phyloP scores from a whole-genome alignment of 768 basidiomycete species.

The Pleurotus eryngii region DNA sequence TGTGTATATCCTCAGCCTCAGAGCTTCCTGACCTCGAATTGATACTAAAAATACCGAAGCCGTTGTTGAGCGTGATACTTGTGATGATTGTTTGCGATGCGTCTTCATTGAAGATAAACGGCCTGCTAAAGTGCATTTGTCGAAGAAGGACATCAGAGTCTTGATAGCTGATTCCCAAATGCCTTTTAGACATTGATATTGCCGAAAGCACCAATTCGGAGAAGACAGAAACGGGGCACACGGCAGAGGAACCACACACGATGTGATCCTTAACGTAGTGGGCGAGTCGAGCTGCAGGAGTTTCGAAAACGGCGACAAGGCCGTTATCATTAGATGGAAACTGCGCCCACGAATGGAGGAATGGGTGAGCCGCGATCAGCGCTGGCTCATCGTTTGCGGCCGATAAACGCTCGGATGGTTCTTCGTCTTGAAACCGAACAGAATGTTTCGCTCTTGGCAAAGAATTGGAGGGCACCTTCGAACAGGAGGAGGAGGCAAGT shows the following conservation, averaged over 20 bases:
- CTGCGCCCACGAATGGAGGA: not conserved
- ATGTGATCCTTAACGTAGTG: not conserved
- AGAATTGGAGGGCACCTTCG: not conserved
- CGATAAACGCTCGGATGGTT: not conserved
- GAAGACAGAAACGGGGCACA: not conserved
- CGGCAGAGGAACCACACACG: not conserved
- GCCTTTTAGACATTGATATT: not conserved
- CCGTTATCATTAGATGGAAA: not conserved
- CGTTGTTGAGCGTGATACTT: not conserved
- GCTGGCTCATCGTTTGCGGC: not conserved
- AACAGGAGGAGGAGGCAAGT: not conserved
- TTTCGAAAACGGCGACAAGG: not conserved
- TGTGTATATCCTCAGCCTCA: not conserved
- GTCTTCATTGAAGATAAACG: not conserved
- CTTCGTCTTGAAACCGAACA: not conserved
- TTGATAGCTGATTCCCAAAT: not conserved
- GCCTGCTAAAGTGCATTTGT: not conserved
- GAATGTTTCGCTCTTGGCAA: not conserved
- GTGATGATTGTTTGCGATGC: not conserved
- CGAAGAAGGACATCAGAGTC: not conserved
- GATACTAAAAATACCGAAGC: not conserved
- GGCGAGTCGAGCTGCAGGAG: not conserved
- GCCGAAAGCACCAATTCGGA: not conserved
- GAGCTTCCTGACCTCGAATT: not conserved
- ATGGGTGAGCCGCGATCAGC: not conserved